These are phyloP conservation scores for Scytalidium lignicola DNA, from an alignment of 2,329 filamentous ascomycete genomes.

Conservation along the genomic window DNA sequence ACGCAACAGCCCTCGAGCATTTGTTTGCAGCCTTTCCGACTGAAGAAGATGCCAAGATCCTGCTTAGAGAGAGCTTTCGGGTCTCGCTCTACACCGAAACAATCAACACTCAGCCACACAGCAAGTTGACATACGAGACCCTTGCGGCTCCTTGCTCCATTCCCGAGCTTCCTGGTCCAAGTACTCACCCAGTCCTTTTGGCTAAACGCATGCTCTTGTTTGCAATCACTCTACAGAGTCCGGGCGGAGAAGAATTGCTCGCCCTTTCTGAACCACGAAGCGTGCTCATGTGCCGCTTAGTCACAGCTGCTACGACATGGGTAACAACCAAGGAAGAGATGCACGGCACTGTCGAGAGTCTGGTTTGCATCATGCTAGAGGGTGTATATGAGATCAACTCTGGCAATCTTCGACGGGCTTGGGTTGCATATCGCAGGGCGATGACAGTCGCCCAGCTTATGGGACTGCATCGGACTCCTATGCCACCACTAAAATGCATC, in stretches of 20 bases:
- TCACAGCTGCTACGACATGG: conserved; percentile 9
- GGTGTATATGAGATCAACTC: conserved; percentile 40
- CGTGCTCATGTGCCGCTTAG: conserved; percentile 19
- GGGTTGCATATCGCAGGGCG: conserved; percentile 41
- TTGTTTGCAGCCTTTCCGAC: no score
- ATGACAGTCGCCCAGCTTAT: conserved; percentile 44
- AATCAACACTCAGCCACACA: no score
- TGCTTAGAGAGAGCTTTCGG: no score
- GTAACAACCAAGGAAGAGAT: conserved; percentile 42
- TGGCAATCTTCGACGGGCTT: conserved; percentile 45
- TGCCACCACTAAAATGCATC: not conserved
- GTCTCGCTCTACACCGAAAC: no score
- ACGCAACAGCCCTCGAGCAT: no score
- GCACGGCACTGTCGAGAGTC: conserved; percentile 41
- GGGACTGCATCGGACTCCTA: conserved; percentile 35
- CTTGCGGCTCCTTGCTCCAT: no score
- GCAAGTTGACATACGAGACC: no score
- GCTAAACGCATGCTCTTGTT: conserved; percentile 30
- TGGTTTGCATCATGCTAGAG: conserved; percentile 47
- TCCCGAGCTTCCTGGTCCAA: no score
- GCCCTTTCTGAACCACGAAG: conserved; percentile 9
- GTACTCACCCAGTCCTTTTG: not conserved
- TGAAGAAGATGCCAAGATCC: no score
- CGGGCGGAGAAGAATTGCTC: not conserved
- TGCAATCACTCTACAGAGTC: not conserved